These are phyloP conservation scores for Vitis amurensis DNA, from an alignment of 164 flowering plant genomes.

Conservation along the genomic window DNA sequence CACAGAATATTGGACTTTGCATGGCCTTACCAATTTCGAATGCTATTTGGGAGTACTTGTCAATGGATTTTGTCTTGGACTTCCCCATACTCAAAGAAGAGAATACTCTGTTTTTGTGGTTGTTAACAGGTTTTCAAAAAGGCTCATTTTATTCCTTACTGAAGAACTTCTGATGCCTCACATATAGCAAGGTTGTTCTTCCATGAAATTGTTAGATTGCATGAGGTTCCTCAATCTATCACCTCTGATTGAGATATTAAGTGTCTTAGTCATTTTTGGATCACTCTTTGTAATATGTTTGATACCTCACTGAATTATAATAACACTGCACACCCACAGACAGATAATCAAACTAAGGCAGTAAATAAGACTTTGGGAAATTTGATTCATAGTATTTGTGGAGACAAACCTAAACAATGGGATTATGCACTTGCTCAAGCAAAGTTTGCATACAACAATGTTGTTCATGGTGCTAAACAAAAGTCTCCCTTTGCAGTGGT, in stretches of 20 bases:
- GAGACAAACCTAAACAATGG: conserved; percentile 3
- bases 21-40: conserved; percentile 10
- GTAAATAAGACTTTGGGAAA: conserved; percentile 1
- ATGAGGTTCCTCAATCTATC: conserved; percentile 3
- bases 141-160: conserved; percentile 12
- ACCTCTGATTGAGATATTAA: not conserved
- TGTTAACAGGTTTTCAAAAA: conserved; percentile 16
- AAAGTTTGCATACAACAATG: conserved; percentile 8
- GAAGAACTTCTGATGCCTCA: not conserved
- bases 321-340: conserved; percentile 6
- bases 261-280: conserved; percentile 10
- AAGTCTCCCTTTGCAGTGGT: conserved; percentile 5
- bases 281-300: not conserved
- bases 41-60: conserved; percentile 11
- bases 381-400: not conserved
- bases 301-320: not conserved
- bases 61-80: conserved; percentile 21
- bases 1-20: conserved; percentile 11
- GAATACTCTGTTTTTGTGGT: conserved; percentile 15
- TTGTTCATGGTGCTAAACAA: not conserved
- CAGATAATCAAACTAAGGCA: conserved; percentile 8
- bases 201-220: not conserved
- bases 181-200: conserved; percentile 4
- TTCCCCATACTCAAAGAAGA: conserved; percentile 8
- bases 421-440: not conserved